A percentile compares a stretch with the other conserved stretches of the same genome.
These are phyloP conservation scores for Globisporangium recalcitrans DNA, from an alignment of 352 stramenopile genomes.

Conservation along the genomic window DNA sequence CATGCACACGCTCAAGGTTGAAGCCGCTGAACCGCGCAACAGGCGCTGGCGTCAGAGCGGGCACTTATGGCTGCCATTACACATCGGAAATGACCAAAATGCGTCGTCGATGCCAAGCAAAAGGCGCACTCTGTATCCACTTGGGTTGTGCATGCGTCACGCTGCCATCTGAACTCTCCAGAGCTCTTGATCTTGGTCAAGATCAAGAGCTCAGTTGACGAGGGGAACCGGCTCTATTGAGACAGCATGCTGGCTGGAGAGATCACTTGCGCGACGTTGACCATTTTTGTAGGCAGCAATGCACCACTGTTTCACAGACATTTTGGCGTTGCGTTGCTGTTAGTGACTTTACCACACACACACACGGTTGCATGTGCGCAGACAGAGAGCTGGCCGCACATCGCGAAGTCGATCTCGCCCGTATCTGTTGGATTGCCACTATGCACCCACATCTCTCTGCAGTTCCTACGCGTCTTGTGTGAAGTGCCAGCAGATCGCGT, in stretches of 20 bases:
- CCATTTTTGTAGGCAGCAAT: not conserved
- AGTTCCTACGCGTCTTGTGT: not conserved
- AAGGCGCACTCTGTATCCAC: not conserved
- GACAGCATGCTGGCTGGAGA: not conserved
- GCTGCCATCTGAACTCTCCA: not conserved
- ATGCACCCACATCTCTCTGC: not conserved
- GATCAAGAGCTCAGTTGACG: not conserved
- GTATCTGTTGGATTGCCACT: not conserved
- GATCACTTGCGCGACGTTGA: not conserved
- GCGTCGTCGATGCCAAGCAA: not conserved
- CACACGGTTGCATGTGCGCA: too few species aligned
- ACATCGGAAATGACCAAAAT: not conserved
- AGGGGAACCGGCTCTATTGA: not conserved
- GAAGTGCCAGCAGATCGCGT: not conserved
- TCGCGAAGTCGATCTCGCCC: not conserved
- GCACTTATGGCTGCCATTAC: not conserved
- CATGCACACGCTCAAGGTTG: not conserved
- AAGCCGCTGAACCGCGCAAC: not conserved
- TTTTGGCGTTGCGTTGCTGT: too few species aligned
- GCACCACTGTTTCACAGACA: too few species aligned
- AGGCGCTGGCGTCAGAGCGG: not conserved
- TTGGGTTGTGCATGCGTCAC: not conserved
- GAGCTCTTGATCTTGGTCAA: not conserved
- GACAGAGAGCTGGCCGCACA: not conserved
- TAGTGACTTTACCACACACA: too few species aligned